Percentiles rank a stretch among this genome's conserved stretches.
These are phyloP conservation scores for Trametes cingulata DNA, from an alignment of 768 basidiomycete species.

Conservation along the genomic window DNA sequence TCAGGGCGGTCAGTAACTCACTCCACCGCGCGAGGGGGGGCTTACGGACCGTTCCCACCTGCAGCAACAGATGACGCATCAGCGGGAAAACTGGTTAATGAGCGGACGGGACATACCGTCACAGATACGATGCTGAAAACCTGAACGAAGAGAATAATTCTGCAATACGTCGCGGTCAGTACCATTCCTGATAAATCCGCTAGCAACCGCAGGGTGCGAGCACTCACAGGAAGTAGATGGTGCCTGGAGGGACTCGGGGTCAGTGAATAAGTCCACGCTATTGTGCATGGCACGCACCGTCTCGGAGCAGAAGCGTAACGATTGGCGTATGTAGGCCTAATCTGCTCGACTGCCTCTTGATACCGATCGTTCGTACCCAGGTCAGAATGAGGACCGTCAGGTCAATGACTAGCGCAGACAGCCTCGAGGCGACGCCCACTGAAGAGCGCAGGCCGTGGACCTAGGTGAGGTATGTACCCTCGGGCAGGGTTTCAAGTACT, in stretches of 20 bases:
- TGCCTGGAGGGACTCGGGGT: conserved; percentile 5
- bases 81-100: neutral
- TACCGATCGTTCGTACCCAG: conserved; percentile 16
- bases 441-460: neutral
- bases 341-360: conserved; percentile 11
- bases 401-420: neutral
- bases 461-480: no score
- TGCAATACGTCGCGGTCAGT: neutral
- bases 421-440: conserved; percentile 10
- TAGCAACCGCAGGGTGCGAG: neutral
- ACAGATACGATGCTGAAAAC: conserved; percentile 12
- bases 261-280: no score
- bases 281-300: conserved; percentile 4
- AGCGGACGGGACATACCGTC: neutral
- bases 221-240: conserved; percentile 19
- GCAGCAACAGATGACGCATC: neutral
- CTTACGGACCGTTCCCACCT: conserved; percentile 13
- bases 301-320: conserved; percentile 16
- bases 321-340: conserved; percentile 16
- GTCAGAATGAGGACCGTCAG: conserved; percentile 8
- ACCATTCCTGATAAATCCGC: no score
- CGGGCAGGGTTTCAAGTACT: neutral
- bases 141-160: conserved; percentile 15
- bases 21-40: neutral
- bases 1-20: neutral